These are phyloP conservation scores for Pseudogymnoascus sp. DNA, from an alignment of 2,329 filamentous ascomycete genomes.

Conservation along the genomic window DNA sequence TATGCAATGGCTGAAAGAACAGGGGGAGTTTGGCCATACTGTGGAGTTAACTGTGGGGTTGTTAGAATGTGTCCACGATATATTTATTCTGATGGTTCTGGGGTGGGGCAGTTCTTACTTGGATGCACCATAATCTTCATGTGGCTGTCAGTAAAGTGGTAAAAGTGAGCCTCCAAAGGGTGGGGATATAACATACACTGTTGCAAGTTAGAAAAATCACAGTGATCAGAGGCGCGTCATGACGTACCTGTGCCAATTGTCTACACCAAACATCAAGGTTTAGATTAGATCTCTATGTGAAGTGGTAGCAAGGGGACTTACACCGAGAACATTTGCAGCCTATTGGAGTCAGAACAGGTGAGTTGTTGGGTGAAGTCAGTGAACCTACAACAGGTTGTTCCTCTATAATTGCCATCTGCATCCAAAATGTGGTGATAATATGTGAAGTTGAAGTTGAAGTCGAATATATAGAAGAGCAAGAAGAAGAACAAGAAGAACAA, in stretches of 20 bases:
- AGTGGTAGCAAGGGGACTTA: background rate
- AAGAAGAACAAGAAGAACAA: background rate
- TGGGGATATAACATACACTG: background rate
- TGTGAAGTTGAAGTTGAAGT: background rate
- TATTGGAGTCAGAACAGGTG: background rate
- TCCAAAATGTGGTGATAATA: background rate
- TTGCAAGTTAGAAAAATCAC: background rate
- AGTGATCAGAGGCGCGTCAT: background rate
- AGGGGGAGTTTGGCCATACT: constrained; percentile 16
- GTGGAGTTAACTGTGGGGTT: constrained; percentile 24
- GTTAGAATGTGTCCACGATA: background rate
- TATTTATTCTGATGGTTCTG: background rate
- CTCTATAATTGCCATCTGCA: background rate
- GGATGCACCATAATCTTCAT: constrained; percentile 33
- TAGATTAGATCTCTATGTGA: background rate
- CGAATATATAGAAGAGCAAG: background rate
- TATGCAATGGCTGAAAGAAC: background rate
- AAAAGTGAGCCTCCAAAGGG: background rate
- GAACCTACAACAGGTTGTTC: constrained; percentile 1
- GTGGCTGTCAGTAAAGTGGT: background rate
- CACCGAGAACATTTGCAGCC: background rate
- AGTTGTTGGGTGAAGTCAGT: background rate
- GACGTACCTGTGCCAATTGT: background rate
- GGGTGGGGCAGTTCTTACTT: constrained; percentile 22
- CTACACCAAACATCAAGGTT: background rate